Base-by-base conservation (phyloP, 2,329 filamentous ascomycete genomes). In the Colletotrichum sp. region DNA sequence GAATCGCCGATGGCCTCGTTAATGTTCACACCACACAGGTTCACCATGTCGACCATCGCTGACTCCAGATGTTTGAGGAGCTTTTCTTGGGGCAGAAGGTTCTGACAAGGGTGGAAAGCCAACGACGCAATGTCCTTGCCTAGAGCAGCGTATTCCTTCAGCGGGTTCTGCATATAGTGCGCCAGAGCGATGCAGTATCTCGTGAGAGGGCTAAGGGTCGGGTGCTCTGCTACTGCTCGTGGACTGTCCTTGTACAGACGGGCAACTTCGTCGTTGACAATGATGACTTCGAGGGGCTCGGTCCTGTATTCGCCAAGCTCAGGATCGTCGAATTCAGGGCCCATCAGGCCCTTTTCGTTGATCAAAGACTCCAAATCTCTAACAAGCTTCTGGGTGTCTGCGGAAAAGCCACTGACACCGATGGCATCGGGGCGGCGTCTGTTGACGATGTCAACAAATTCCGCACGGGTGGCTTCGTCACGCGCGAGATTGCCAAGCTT, bases 1-100 rank as follows among this genome's bases (percentile, higher is more conserved):
- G 92, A 83, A 83, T 98, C 95, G 56, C 89, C 90, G 71, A 98
- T 93, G 16, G 96, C 96, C 78, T 98, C 96, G 80, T 98, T 98
- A 81, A 99, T 94, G 80, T 98, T 95, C 48, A 99, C 95, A 81
- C 97, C 97, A 61, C 96, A 96, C 58, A 99, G 92, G 83, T 99
- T 99, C 79, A 99, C 97, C 90, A 98, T 98, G 83, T 99, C 97
- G 13, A 99, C 96, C 92, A 99, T 95, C 60, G 96, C 95, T n/a
- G 95, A 97, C 81, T 99, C 97, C 18, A 99, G 90, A 76, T 95
- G 92, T 83, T 95, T 96, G 77, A 93, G 87, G 52, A 99, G 89
- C 86, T 98, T 96, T 48, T 98, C 96, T 76, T 96, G 92, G 0
- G 96, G 94, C 16, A 99, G 89, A 34, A 98, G 91, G 76, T 96